Base-by-base conservation (phyloP, 1,139 yeast genomes). In the Sugiyamaella castrensis region DNA sequence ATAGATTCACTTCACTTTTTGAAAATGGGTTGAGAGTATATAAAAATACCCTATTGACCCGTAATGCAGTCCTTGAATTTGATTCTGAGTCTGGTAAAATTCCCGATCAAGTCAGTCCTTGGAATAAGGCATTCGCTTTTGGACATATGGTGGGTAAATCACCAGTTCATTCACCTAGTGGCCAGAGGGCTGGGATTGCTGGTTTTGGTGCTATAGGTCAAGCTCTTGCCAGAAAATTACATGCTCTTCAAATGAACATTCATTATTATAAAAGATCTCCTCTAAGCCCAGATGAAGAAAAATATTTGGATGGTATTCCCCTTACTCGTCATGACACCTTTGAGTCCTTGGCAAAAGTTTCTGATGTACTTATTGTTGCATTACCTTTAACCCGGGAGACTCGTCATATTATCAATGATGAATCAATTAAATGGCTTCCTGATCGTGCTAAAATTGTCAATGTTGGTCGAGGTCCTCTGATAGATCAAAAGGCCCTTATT, bases 161-260 rank as follows among this genome's bases (percentile, higher is more conserved):
- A 27, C 26, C 16, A 8, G 42, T 43, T 11, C 37, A 29, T 13
- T 27, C 40, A 13, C 89, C 89, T 8, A 66, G 69, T 6, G 81
- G 80, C 38, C 84, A 81, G 58, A 69, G 71, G 30, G 91, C 75
- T 1, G 81, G 86, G 5, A 76, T 87, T 40, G 78, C 85, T 2
- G 96, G 95, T 0, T 82, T 87, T 61, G 96, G 96, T 1, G 73
- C 79, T 39, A 87, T 87, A 58, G 95, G 95, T 4, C 74, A 75
- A 61, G 73, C 76, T 33, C 79, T 85, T 47, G 95, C 82, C 2
- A 64, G 68, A 42, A 72, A 84, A 57, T 72, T 86, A 56, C 53
- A 70, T 27, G 70, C 70, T 10, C 68, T 87, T 38, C 91, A 89
- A 5, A 83, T 87, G 91, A 68, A 77, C 16, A 73, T 86, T 30